These are phyloP conservation scores for Geotrichum cucujoidarum DNA, from an alignment of 1,139 yeast genomes.

Conservation along the genomic window DNA sequence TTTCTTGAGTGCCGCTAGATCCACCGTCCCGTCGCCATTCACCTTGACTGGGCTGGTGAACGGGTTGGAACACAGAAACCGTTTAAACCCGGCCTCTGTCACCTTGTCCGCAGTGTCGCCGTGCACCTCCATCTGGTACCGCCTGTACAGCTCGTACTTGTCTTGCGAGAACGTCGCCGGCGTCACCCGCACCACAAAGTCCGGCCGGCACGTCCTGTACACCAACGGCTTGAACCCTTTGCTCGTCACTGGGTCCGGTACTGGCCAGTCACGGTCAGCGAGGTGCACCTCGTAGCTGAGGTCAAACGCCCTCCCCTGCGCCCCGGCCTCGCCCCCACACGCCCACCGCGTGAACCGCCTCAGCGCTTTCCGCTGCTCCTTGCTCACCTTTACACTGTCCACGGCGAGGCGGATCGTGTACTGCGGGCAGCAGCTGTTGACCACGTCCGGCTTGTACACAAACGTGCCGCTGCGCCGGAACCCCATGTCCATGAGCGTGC, in stretches of 20 bases:
- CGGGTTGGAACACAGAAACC: slow-evolving; percentile 9
- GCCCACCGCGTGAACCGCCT: slow-evolving; percentile 52
- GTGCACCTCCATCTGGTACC: slow-evolving; percentile 68
- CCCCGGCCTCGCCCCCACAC: slow-evolving; percentile 9
- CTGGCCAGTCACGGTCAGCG: slow-evolving; percentile 22
- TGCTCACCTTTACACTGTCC: slow-evolving; percentile 45
- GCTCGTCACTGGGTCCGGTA: neutral
- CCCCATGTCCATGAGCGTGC: slow-evolving; percentile 61
- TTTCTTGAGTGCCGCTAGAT: slow-evolving; percentile 34
- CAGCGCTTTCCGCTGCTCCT: slow-evolving; percentile 62
- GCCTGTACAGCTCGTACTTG: slow-evolving; percentile 60
- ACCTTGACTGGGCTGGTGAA: slow-evolving; percentile 2
- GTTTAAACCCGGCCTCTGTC: slow-evolving; percentile 23
- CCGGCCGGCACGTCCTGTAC: slow-evolving; percentile 8
- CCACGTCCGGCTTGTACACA: slow-evolving; percentile 66
- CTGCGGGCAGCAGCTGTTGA: slow-evolving; percentile 74
- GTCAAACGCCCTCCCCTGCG: slow-evolving; percentile 29
- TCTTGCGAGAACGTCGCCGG: slow-evolving; percentile 51
- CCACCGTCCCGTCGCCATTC: neutral
- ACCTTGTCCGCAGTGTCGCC: slow-evolving; percentile 52
- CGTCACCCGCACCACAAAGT: slow-evolving; percentile 51
- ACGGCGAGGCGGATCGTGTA: slow-evolving; percentile 69
- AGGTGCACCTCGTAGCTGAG: slow-evolving; percentile 28
- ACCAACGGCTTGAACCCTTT: neutral
- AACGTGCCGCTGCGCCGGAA: slow-evolving; percentile 75